phyloP scores from a whole-genome alignment of 2,329 filamentous ascomycete species.

The Lasiodiplodia sp. region DNA sequence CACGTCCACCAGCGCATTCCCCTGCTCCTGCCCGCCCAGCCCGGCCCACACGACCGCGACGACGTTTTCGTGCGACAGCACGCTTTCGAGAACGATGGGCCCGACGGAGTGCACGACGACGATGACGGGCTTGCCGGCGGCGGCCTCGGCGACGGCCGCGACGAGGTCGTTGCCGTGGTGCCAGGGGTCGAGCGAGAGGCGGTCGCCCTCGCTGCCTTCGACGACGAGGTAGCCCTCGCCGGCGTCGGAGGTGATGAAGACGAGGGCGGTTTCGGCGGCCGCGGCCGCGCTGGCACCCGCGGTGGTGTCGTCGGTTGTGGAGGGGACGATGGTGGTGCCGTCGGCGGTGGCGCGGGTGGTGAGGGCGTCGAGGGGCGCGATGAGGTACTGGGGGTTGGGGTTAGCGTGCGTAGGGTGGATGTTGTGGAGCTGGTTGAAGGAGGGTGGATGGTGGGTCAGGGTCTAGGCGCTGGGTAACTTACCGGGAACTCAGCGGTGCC shows the following conservation, averaged over 20 bases:
- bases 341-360: slow-evolving; percentile 46
- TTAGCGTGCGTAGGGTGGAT: neutral
- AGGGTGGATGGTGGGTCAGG: neutral
- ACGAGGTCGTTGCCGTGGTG: slow-evolving; percentile 53
- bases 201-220: slow-evolving; percentile 55
- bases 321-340: slow-evolving; percentile 48
- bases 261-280: slow-evolving; percentile 48
- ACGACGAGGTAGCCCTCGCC: slow-evolving; percentile 60
- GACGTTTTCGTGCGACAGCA: slow-evolving; percentile 47
- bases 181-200: slow-evolving; percentile 58
- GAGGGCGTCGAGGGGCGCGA: slow-evolving; percentile 54
- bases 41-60: slow-evolving; percentile 51
- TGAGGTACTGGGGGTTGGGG: slow-evolving; percentile 44
- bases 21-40: slow-evolving; percentile 53
- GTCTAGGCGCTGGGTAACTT: neutral
- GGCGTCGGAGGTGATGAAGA: slow-evolving; percentile 57
- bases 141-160: slow-evolving; percentile 41
- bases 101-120: slow-evolving; percentile 50
- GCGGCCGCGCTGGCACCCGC: slow-evolving; percentile 49
- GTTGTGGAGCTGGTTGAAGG: neutral
- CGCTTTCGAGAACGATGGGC: slow-evolving; percentile 45
- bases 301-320: slow-evolving; percentile 48
- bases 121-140: slow-evolving; percentile 47
- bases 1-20: slow-evolving; percentile 55
- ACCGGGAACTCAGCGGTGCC: slow-evolving; percentile 57